phyloP scores from a whole-genome alignment of 2,329 filamentous ascomycete genomes.

The Cladosporium austrohemisphaericum region DNA sequence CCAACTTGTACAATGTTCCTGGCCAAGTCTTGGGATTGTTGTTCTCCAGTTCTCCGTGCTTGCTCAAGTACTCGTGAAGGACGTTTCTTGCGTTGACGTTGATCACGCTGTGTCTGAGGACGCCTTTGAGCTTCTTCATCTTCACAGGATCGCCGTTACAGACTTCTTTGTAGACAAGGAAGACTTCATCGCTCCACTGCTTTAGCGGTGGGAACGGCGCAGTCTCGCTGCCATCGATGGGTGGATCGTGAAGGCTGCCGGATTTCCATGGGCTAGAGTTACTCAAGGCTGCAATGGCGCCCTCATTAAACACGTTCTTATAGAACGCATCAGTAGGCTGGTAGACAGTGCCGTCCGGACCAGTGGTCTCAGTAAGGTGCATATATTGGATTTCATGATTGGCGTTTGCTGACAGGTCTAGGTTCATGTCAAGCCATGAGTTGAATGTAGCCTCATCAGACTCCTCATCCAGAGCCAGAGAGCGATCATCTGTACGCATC shows the following conservation, averaged over 20 bases:
- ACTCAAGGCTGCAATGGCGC: constrained; percentile 6
- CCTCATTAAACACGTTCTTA: background rate
- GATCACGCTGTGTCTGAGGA: background rate
- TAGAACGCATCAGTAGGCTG: constrained; percentile 9
- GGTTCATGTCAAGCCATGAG: constrained; percentile 6
- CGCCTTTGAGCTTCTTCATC: constrained; percentile 9
- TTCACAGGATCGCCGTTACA: constrained; percentile 3
- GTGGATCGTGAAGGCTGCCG: background rate
- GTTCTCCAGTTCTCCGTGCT: background rate
- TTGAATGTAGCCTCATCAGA: constrained; percentile 1
- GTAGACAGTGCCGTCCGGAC: constrained; percentile 1
- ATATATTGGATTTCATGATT: constrained; percentile 4
- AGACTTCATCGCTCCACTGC: constrained; percentile 14
- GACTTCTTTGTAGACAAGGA: constrained; percentile 6
- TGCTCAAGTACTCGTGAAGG: constrained; percentile 2
- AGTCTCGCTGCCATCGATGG: constrained; percentile 2
- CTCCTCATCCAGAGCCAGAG: background rate
- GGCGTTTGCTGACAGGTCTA: background rate
- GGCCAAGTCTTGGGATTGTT: constrained; percentile 5
- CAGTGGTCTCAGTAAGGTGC: background rate
- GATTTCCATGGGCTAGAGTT: constrained; percentile 8
- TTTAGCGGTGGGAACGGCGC: constrained; percentile 4
- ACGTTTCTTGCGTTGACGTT: background rate
- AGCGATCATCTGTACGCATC: background rate
- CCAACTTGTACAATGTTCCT: constrained; percentile 5